These are phyloP conservation scores for Trichoderma sp. DNA, from an alignment of 2,329 filamentous ascomycete genomes.

Conservation along the genomic window DNA sequence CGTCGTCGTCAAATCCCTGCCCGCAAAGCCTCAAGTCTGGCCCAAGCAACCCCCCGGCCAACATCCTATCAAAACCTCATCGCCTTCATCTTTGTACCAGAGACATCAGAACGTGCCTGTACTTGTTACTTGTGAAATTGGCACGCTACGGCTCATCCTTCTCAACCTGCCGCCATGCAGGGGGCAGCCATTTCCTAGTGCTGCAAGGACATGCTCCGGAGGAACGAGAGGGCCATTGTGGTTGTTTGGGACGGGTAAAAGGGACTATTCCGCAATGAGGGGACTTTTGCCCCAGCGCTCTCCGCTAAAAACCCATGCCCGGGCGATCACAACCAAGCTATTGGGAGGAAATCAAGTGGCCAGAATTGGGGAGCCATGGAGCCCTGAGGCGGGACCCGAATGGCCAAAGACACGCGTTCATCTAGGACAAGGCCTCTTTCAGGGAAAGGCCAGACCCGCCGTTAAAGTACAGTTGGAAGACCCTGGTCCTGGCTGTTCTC, in stretches of 20 bases:
- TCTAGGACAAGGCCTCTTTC: neutral
- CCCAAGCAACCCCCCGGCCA: neutral
- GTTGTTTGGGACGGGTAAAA: constrained; percentile 13
- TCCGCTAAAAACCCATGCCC: constrained; percentile 18
- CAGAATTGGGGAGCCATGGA: constrained; percentile 7
- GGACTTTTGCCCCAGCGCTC: constrained; percentile 14
- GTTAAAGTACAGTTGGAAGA: neutral
- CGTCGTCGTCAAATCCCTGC: neutral
- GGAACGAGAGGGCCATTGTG: neutral
- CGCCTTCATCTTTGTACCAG: neutral
- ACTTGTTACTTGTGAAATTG: neutral
- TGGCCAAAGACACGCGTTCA: constrained; percentile 15
- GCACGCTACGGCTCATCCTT: neutral
- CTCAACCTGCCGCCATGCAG: constrained; percentile 6
- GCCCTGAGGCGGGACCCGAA: constrained; percentile 12
- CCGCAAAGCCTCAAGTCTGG: neutral
- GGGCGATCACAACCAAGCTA: constrained; percentile 19
- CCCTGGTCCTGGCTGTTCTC: constrained; percentile 1
- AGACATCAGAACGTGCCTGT: neutral
- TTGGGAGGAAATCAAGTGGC: constrained; percentile 15
- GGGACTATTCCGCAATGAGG: constrained; percentile 13
- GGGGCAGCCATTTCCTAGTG: neutral
- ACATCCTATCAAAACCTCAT: neutral
- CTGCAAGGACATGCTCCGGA: neutral
- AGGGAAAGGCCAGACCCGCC: constrained; percentile 7